These are phyloP conservation scores for Calonectria crousiana DNA, from an alignment of 2,329 filamentous ascomycete genomes.

Conservation along the genomic window DNA sequence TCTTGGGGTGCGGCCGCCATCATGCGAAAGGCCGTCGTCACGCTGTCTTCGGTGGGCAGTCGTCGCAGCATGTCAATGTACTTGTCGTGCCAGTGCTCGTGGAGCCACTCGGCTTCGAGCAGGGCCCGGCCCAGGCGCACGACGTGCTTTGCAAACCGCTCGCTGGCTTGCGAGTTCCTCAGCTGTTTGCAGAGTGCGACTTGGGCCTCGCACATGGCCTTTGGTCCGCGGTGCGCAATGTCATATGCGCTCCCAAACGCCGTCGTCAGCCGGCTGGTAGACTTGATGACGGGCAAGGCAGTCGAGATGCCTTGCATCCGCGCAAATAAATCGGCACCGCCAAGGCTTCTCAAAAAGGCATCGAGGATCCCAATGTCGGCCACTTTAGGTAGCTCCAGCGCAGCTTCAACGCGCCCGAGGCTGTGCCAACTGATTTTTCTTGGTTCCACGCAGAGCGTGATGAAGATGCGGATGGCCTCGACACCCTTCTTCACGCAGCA, in stretches of 20 bases:
- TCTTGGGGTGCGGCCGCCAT: slow-evolving; percentile 2
- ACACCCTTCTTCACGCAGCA: slow-evolving; percentile 7
- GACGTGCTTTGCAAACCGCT: slow-evolving; percentile 17
- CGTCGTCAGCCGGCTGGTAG: slow-evolving; percentile 14
- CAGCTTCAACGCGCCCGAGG: slow-evolving; percentile 18
- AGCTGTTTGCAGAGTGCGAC: slow-evolving; percentile 12
- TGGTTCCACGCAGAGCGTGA: slow-evolving; percentile 22
- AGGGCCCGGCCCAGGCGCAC: slow-evolving; percentile 21
- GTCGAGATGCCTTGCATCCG: slow-evolving; percentile 9
- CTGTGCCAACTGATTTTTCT: slow-evolving; percentile 10
- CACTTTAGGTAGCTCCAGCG: neutral
- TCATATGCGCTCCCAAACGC: slow-evolving; percentile 13
- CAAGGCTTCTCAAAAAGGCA: neutral
- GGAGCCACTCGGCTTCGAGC: slow-evolving; percentile 23
- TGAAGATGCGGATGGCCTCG: slow-evolving; percentile 22
- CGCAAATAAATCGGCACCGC: neutral
- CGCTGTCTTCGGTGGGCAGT: slow-evolving; percentile 8
- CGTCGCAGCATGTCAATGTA: slow-evolving; percentile 18
- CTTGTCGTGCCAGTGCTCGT: slow-evolving; percentile 15
- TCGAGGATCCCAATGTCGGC: neutral
- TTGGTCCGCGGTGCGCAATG: slow-evolving; percentile 11
- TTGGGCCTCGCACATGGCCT: slow-evolving; percentile 1
- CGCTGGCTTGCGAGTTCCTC: neutral
- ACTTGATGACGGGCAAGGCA: slow-evolving; percentile 1
- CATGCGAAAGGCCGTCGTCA: slow-evolving; percentile 16